Evolutionary conservation across 2,329 filamentous ascomycete genomes (phyloP), one percentile per base, ranked within the genome.

Genomic region (Aspergillus pseudoterreus): DNA sequence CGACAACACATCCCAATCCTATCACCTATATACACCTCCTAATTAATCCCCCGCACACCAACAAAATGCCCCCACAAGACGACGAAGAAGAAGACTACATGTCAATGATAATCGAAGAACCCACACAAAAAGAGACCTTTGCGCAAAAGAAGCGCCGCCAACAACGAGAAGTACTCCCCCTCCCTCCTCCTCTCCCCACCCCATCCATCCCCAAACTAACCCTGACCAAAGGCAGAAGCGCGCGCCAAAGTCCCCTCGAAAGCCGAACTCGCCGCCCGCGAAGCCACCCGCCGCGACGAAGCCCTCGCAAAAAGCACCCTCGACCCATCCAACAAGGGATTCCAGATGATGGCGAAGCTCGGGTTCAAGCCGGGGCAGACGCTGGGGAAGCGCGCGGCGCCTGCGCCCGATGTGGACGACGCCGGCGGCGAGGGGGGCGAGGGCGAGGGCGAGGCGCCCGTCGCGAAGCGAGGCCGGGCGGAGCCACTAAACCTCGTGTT

Each of bases 341-440:
- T 95, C 55, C 84, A 89, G 58, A 96, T 99, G 90, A 96, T 99
- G 92, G 87, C 90, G 19, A 92, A 90, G 71, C 89, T 99, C 79
- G 94, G 94, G 1, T 99, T 95, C 75, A 86, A 84, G 52, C 77
- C 82, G 17, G 91, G 92, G 21, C 84, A 83, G 33, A 80, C 84
- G 0, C 76, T 97, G 3, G 94, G 94, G 1, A 83, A 81, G 60
- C 75, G 35, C 15, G 78, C n/a, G 73, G n/a, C 39, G 51, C 48
- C 17, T 22, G 22, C 22, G 22, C 22, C 22, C 22, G 22, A 22
- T 22, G 22, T 1, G 22, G 6, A 22, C 1, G 22, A 6, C 19
- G 52, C 24, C 15, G 41, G 42, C 17, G 36, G 35, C 10, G 39
- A 41, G 17, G 27, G 42, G n/a, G 38, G 17, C n/a, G 39, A 32